Percentiles rank a stretch among this genome's conserved stretches.
Evolutionary conservation across 2,329 filamentous ascomycete species (phyloP).

Genomic region (Eutypa lata): DNA sequence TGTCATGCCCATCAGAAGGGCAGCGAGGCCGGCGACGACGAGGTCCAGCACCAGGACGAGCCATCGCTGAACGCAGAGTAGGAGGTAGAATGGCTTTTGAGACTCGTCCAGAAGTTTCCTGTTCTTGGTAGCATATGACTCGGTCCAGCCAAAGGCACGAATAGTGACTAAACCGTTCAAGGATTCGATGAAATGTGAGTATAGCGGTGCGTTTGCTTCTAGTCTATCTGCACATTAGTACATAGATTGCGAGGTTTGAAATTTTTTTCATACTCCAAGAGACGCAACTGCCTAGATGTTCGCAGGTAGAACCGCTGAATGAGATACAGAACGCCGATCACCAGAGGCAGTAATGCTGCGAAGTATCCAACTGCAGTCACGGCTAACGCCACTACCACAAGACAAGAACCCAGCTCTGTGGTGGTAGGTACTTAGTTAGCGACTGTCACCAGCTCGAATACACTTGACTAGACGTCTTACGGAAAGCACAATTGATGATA

Average conservation of each 20-base stretch:
- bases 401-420: no score
- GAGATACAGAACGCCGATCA: neutral
- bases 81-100: slow-evolving; percentile 32
- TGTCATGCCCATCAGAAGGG: neutral
- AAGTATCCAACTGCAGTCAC: no score
- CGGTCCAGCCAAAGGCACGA: slow-evolving; percentile 42
- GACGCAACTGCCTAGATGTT: neutral
- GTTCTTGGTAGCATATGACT: slow-evolving; percentile 27
- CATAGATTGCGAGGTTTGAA: no score
- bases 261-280: no score
- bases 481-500: no score
- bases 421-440: no score
- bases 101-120: slow-evolving; percentile 25
- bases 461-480: no score
- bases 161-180: slow-evolving; percentile 41
- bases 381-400: no score
- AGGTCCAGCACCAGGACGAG: slow-evolving; percentile 29
- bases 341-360: neutral
- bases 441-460: no score
- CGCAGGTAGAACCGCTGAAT: neutral
- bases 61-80: slow-evolving; percentile 31
- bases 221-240: no score
- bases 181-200: slow-evolving; percentile 41
- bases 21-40: slow-evolving; percentile 26
- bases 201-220: neutral